phyloP scores from a whole-genome alignment of 495 filamentous ascomycete species.

The Podospora pseudocomata region DNA sequence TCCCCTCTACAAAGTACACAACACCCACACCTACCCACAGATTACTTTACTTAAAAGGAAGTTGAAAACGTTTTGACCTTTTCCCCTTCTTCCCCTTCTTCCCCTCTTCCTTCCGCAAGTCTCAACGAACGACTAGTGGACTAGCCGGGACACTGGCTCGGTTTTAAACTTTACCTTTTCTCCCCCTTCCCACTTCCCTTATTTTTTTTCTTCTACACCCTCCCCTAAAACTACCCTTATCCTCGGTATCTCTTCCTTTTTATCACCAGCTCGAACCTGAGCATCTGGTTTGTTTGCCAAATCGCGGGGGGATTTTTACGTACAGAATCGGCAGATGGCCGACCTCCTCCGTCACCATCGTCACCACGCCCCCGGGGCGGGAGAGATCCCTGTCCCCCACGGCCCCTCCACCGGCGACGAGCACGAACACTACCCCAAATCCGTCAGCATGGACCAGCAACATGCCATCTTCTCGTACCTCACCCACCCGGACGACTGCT shows the following conservation, averaged over 20 bases:
- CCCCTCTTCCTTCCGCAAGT: not conserved
- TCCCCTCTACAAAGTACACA: not conserved
- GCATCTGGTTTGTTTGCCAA: not conserved
- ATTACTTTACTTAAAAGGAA: not conserved
- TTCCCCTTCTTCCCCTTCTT: not conserved
- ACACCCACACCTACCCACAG: not conserved
- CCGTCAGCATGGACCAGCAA: conserved; percentile 47
- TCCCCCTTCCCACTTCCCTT: conserved; percentile 4
- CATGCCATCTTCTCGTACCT: conserved; percentile 67
- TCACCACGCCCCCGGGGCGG: conserved; percentile 41
- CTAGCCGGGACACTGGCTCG: not conserved
- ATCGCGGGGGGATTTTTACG: not conserved
- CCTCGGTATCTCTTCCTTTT: not conserved
- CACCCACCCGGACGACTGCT: conserved; percentile 78
- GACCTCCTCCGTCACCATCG: conserved; percentile 36
- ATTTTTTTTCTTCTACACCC: conserved; percentile 5
- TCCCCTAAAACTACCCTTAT: conserved; percentile 2
- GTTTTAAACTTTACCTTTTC: not conserved
- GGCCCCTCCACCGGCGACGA: conserved; percentile 45
- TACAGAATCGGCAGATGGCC: conserved; percentile 19
- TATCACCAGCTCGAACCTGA: not conserved
- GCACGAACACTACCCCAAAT: conserved; percentile 36
- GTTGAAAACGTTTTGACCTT: not conserved
- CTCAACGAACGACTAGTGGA: not conserved
- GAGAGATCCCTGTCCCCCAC: conserved; percentile 48